phyloP scores from a whole-genome alignment of 495 filamentous ascomycete genomes.

The Parathielavia appendiculata region DNA sequence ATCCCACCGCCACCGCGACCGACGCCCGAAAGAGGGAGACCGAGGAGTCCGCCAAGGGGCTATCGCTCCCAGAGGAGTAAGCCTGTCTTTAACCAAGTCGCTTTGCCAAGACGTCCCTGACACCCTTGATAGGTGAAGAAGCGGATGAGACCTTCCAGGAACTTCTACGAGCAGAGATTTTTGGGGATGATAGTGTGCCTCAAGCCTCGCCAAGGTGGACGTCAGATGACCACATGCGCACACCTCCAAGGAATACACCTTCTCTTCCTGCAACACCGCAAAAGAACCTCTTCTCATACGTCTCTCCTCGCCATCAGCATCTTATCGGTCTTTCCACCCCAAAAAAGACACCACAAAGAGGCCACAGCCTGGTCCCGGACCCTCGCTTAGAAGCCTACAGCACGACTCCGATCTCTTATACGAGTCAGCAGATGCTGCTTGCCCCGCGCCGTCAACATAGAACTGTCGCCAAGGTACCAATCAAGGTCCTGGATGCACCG shows the following conservation, averaged over 20 bases:
- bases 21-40: constrained; percentile 5
- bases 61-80: constrained; percentile 90
- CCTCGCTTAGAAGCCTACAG: constrained; percentile 88
- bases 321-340: constrained; percentile 70
- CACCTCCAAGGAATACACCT: constrained; percentile 72
- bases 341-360: constrained; percentile 80
- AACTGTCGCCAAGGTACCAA: constrained; percentile 90
- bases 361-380: constrained; percentile 79
- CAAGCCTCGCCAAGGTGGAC: constrained; percentile 65
- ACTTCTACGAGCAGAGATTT: constrained; percentile 84
- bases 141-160: constrained; percentile 87
- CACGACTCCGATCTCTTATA: constrained; percentile 81
- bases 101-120: constrained; percentile 35
- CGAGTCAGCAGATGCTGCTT: constrained; percentile 85
- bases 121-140: constrained; percentile 67
- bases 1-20: constrained; percentile 77
- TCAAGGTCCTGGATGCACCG: constrained; percentile 94
- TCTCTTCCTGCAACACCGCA: constrained; percentile 76
- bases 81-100: constrained; percentile 23
- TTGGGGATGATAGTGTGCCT: constrained; percentile 81
- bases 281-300: constrained; percentile 94
- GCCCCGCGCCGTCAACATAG: constrained; percentile 82
- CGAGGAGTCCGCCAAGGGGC: constrained; percentile 46
- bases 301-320: constrained; percentile 69
- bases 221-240: constrained; percentile 56